Conservation (phyloP, 192 early-diverging fungal species). For the Cladochytrium replicatum region DNA sequence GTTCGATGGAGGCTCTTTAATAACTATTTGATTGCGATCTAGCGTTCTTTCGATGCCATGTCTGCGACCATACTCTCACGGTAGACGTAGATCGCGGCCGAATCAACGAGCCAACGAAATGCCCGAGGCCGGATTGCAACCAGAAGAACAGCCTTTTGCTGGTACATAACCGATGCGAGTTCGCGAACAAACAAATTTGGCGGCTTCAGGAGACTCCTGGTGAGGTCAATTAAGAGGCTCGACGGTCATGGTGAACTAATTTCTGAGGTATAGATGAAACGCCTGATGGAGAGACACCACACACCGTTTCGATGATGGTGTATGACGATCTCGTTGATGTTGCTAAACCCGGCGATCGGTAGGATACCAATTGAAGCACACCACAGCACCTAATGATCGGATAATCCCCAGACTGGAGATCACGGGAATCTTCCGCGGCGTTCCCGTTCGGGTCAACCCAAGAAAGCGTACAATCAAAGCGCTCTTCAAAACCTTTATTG, state of each 20-base stretch:
- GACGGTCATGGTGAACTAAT: background rate
- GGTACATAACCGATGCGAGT: constrained; percentile 89
- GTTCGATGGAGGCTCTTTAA: background rate
- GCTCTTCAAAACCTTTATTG: constrained; percentile 90
- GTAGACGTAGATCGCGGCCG: constrained; percentile 80
- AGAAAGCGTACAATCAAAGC: constrained; percentile 77
- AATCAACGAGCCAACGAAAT: constrained; percentile 75
- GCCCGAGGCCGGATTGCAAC: constrained; percentile 68
- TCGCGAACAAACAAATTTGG: constrained; percentile 87
- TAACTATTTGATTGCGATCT: background rate
- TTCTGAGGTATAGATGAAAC: constrained; percentile 53
- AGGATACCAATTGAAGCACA: constrained; percentile 4
- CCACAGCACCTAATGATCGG: background rate
- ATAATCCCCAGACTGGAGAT: constrained; percentile 61
- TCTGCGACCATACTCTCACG: constrained; percentile 73
- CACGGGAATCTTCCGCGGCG: constrained; percentile 88
- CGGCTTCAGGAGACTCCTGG: constrained; percentile 90
- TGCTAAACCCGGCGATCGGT: constrained; percentile 82
- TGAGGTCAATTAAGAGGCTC: constrained; percentile 1
- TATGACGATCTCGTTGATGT: constrained; percentile 94
- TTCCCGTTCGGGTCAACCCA: constrained; percentile 86
- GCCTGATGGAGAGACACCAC: constrained; percentile 97
- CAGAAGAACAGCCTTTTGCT: constrained; percentile 75
- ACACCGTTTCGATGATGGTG: constrained; percentile 74
- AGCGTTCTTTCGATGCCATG: constrained; percentile 88